Conservation (phyloP, 495 filamentous ascomycete species). For the Tuber calosporum region DNA sequence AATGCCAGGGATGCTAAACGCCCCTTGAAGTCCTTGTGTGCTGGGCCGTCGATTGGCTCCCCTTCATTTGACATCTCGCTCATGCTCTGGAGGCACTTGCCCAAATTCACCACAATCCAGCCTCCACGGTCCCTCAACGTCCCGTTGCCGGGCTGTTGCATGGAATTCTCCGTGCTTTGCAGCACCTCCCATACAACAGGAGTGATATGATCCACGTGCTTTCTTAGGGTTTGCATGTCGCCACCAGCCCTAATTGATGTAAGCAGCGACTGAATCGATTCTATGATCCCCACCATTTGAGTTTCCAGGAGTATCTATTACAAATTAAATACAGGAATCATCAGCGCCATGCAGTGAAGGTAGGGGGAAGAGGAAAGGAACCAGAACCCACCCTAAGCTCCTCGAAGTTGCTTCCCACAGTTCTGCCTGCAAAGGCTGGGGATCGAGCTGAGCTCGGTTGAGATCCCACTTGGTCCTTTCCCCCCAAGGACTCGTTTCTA, state of each 20-base stretch:
- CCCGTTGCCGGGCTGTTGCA: slow-evolving; percentile 46
- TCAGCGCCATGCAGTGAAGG: slow-evolving; percentile 25
- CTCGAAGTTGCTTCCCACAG: slow-evolving; percentile 56
- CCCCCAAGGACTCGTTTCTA: slow-evolving; percentile 13
- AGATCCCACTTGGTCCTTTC: slow-evolving; percentile 14
- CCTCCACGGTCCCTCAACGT: slow-evolving; percentile 52
- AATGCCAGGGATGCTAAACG: slow-evolving; percentile 74
- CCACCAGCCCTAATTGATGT: slow-evolving; percentile 66
- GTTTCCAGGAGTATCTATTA: slow-evolving; percentile 71
- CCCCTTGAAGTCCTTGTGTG: slow-evolving; percentile 60
- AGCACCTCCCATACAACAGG: slow-evolving; percentile 64
- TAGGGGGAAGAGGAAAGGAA: slow-evolving; percentile 37
- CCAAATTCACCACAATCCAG: slow-evolving; percentile 57
- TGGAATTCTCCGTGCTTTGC: slow-evolving; percentile 56
- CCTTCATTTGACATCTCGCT: slow-evolving; percentile 61
- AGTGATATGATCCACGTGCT: slow-evolving; percentile 64
- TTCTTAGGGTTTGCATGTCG: slow-evolving; percentile 57
- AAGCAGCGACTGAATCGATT: slow-evolving; percentile 75
- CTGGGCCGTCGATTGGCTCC: slow-evolving; percentile 45
- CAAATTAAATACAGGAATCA: slow-evolving; percentile 18
- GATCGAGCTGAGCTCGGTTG: slow-evolving; percentile 10
- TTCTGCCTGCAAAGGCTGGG: slow-evolving; percentile 43
- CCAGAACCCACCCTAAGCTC: slow-evolving; percentile 59
- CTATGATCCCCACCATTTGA: slow-evolving; percentile 70
- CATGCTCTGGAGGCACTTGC: slow-evolving; percentile 58